These are phyloP conservation scores for Nakaseomyces bracarensis DNA, from an alignment of 1,139 yeast genomes.

Conservation along the genomic window DNA sequence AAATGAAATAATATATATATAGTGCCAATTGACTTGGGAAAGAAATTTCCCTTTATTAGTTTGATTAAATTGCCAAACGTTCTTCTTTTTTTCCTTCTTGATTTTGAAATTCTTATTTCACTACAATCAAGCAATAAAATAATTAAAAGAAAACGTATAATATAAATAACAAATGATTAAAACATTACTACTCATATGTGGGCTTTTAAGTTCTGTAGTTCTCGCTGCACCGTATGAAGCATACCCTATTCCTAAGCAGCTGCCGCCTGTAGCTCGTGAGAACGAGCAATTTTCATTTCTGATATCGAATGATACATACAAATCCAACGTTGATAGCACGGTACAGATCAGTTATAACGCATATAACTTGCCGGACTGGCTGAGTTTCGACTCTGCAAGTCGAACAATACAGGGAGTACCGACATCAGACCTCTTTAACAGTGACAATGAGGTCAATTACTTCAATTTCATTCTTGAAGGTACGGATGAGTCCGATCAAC, in stretches of 20 bases:
- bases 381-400: slow-evolving; percentile 53
- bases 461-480: slow-evolving; percentile 49
- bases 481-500: slow-evolving; percentile 46
- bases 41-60: too few species aligned
- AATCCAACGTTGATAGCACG: slow-evolving; percentile 37
- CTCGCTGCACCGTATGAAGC: slow-evolving; percentile 46
- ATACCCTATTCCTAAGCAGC: slow-evolving; percentile 74
- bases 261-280: slow-evolving; percentile 79
- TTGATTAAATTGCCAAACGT: too few species aligned
- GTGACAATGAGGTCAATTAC: slow-evolving; percentile 34
- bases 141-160: too few species aligned
- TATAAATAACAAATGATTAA: not conserved
- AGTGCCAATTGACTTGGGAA: too few species aligned
- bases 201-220: slow-evolving; percentile 3
- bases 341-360: slow-evolving; percentile 48
- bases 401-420: slow-evolving; percentile 71
- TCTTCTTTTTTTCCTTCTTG: not conserved
- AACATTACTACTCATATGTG: slow-evolving; percentile 8
- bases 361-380: slow-evolving; percentile 64
- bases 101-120: not conserved
- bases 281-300: slow-evolving; percentile 57
- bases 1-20: too few species aligned
- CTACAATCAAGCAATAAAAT: too few species aligned
- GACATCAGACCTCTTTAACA: slow-evolving; percentile 34
- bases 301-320: slow-evolving; percentile 64